A percentile compares a stretch with the other conserved stretches of the same genome.
phyloP scores from a whole-genome alignment of 257 asterid species.

The Ballota nigra region DNA sequence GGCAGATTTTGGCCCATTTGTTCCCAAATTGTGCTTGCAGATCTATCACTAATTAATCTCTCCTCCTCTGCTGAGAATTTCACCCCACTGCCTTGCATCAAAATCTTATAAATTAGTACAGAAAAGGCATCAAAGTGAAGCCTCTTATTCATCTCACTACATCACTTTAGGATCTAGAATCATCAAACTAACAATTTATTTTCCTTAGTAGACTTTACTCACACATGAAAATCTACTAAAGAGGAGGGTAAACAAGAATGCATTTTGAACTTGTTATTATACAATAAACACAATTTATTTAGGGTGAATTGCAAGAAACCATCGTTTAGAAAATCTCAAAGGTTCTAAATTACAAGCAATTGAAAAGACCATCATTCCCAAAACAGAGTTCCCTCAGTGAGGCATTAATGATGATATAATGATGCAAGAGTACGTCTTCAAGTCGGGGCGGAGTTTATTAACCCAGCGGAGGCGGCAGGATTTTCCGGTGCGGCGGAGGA shows the following conservation, averaged over 20 bases:
- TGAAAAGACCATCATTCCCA: neutral
- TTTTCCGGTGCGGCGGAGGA: conserved; percentile 84
- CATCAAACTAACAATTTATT: too few relatives aligned
- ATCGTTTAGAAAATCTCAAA: neutral
- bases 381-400: neutral
- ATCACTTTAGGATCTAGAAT: neutral
- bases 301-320: neutral
- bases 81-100: conserved; percentile 52
- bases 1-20: conserved; percentile 82
- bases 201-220: too few relatives aligned
- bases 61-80: conserved; percentile 88
- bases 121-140: too few relatives aligned
- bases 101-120: neutral
- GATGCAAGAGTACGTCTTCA: conserved; percentile 77
- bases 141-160: too few relatives aligned
- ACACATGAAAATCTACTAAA: neutral
- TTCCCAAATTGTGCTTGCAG: conserved; percentile 80
- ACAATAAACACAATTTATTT: neutral
- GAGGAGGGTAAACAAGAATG: neutral
- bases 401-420: neutral
- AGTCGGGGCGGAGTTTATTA: conserved; percentile 85
- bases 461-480: conserved; percentile 99
- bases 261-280: conserved; percentile 3
- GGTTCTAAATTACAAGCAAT: neutral
- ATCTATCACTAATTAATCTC: conserved; percentile 55